phyloP scores from a whole-genome alignment of 495 filamentous ascomycete genomes.

The Penicillium samsonianum region DNA sequence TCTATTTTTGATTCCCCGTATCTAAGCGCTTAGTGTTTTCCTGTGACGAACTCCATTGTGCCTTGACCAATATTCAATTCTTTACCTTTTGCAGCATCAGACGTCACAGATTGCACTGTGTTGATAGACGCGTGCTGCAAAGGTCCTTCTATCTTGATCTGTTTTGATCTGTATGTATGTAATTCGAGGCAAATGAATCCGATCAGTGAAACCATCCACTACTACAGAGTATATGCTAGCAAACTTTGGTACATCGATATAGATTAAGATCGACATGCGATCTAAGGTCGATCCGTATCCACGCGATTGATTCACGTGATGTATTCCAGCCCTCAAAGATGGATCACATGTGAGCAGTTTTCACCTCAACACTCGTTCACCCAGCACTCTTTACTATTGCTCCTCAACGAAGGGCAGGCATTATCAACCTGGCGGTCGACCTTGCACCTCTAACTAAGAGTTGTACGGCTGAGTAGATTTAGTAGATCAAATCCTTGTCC shows the following conservation, averaged over 20 bases:
- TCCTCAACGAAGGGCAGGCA: neutral
- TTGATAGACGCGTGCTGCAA: slow-evolving; percentile 10
- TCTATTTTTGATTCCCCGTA: slow-evolving; percentile 28
- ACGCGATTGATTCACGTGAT: slow-evolving; percentile 4
- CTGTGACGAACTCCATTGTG: slow-evolving; percentile 7
- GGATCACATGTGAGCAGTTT: neutral
- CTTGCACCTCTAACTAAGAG: neutral
- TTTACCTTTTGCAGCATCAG: slow-evolving; percentile 11
- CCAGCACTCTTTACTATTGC: neutral
- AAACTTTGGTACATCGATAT: neutral
- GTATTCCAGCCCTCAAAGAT: slow-evolving; percentile 1
- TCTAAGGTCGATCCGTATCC: neutral
- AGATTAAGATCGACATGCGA: slow-evolving; percentile 13
- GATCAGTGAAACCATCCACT: neutral
- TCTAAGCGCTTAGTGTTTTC: slow-evolving; percentile 13
- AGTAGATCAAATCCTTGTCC: too few species aligned
- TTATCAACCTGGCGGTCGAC: neutral
- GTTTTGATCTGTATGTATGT: slow-evolving; percentile 26
- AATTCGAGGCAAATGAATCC: slow-evolving; percentile 23
- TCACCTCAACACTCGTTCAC: neutral
- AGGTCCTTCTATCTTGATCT: slow-evolving; percentile 21
- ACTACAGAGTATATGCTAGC: neutral
- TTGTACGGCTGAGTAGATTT: too few species aligned
- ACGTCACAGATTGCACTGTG: slow-evolving; percentile 7
- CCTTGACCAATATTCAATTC: slow-evolving; percentile 2